Evolutionary conservation across 2,329 filamentous ascomycete species (phyloP).

Genomic region (Calonectria ilicicola): DNA sequence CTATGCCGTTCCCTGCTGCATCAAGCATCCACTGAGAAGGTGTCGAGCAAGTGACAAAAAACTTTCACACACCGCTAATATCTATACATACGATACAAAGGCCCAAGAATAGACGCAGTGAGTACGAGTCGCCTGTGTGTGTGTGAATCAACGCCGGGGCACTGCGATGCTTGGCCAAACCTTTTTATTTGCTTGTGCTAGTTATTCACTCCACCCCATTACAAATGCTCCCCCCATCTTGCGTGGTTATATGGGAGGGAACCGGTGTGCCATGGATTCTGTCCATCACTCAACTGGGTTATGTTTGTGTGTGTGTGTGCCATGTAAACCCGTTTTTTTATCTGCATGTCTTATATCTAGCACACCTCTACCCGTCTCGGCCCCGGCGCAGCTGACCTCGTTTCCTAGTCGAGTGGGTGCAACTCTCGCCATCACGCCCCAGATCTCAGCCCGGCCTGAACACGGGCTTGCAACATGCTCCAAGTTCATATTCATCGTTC

Average conservation of each 20-base stretch:
- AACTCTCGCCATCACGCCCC: background rate
- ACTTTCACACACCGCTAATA: background rate
- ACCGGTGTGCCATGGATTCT: background rate
- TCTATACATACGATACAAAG: background rate
- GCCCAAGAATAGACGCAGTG: background rate
- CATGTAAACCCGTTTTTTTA: constrained; percentile 3
- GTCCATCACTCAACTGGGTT: background rate
- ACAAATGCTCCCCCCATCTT: background rate
- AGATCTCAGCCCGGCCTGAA: constrained; percentile 11
- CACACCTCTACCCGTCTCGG: constrained; percentile 11
- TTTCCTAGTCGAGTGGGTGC: background rate
- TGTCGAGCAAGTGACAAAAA: background rate
- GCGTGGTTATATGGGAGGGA: background rate
- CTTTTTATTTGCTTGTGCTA: background rate
- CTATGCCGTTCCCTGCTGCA: background rate
- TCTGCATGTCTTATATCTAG: constrained; percentile 21
- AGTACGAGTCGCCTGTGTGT: no score
- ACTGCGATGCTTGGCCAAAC: background rate
- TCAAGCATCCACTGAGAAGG: background rate
- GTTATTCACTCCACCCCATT: background rate
- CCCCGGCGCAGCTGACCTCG: constrained; percentile 17
- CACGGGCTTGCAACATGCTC: background rate
- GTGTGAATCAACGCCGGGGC: background rate
- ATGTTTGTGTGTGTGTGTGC: background rate
- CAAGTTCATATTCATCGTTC: background rate